Evolutionary conservation across 2,329 filamentous ascomycete species (phyloP).

Genomic region (Fusarium pseudocircinatum): DNA sequence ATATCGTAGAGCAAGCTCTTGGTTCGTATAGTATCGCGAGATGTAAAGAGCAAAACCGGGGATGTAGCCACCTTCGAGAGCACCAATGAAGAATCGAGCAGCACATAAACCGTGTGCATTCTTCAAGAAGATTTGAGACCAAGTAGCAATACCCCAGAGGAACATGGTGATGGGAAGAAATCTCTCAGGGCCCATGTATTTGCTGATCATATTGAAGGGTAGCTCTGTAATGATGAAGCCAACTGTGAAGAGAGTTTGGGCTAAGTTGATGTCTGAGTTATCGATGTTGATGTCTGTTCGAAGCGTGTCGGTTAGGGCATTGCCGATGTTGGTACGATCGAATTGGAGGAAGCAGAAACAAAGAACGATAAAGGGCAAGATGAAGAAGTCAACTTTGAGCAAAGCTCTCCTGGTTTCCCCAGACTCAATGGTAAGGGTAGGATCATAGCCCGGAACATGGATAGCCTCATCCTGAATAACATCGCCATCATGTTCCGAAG

Average conservation of each 20-base stretch:
- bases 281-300: conserved; percentile 58
- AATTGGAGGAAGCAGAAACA: conserved; percentile 49
- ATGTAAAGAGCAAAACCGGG: conserved; percentile 46
- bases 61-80: conserved; percentile 47
- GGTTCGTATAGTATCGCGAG: conserved; percentile 44
- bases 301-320: conserved; percentile 62
- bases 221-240: conserved; percentile 59
- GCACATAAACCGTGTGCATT: conserved; percentile 40
- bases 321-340: conserved; percentile 55
- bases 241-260: conserved; percentile 60
- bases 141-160: conserved; percentile 44
- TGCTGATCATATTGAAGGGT: conserved; percentile 45
- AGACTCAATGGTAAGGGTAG: conserved; percentile 15
- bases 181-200: conserved; percentile 41
- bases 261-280: conserved; percentile 62
- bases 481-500: conserved; percentile 12
- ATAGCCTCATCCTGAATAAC: conserved; percentile 26
- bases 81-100: conserved; percentile 44
- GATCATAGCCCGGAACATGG: conserved; percentile 40
- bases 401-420: conserved; percentile 27
- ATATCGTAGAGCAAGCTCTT: conserved; percentile 43
- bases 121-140: conserved; percentile 43
- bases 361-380: conserved; percentile 45
- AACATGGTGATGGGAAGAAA: conserved; percentile 46
- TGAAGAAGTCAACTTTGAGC: conserved; percentile 41